A percentile compares a stretch with the other conserved stretches of the same genome.
Conservation (phyloP, 257 asterid species). For the Solanum bukasovii region DNA sequence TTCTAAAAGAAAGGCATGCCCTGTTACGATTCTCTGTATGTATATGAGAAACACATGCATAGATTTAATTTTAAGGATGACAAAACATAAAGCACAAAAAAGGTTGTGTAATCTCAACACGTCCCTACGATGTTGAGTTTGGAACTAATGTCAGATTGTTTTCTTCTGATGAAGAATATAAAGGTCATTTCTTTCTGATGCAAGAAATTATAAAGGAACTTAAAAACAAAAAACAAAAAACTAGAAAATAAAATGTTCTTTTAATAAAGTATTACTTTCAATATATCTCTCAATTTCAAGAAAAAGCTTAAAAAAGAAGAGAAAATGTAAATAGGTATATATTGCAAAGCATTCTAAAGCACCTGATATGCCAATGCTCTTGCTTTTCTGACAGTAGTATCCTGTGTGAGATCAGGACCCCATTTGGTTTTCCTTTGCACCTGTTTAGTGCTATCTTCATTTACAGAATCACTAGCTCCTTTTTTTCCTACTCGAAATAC, state of each 20-base stretch:
- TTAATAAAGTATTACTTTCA: background rate
- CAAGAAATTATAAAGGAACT: background rate
- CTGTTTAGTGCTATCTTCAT: conserved; percentile 41
- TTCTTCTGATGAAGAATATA: background rate
- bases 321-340: background rate
- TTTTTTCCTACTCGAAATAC: conserved; percentile 50
- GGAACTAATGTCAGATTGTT: background rate
- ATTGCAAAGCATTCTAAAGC: background rate
- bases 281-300: background rate
- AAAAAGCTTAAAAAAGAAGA: background rate
- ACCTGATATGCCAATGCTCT: conserved; percentile 90
- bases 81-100: background rate
- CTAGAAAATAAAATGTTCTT: background rate
- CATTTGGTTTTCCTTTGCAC: conserved; percentile 77
- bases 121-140: background rate
- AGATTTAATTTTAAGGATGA: background rate
- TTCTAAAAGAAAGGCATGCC: background rate
- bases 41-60: background rate
- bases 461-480: conserved; percentile 35
- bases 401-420: conserved; percentile 79
- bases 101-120: background rate
- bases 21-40: background rate
- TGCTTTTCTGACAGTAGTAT: conserved; percentile 62
- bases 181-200: background rate
- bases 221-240: background rate